Percentiles rank a stretch among this genome's conserved stretches.
These are phyloP conservation scores for Desmodesmus armatus DNA, from an alignment of 139 green algal genomes.

Conservation along the genomic window DNA sequence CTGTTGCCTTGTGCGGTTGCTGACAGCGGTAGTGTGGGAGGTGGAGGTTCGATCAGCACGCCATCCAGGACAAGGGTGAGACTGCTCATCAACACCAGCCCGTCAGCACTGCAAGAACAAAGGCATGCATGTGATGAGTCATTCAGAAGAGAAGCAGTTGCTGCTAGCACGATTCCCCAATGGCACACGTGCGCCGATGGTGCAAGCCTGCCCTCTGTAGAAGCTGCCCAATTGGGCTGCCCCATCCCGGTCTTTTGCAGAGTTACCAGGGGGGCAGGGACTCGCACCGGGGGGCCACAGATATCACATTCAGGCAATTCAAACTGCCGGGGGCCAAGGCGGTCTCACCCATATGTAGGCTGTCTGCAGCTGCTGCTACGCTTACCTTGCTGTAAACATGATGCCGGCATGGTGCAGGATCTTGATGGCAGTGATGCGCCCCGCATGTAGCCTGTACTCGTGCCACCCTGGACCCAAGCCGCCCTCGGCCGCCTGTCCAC, in stretches of 20 bases:
- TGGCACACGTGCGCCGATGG: too few species aligned
- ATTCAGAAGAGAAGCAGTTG: background rate
- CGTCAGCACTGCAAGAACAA: conserved; percentile 29
- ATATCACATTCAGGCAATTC: too few species aligned
- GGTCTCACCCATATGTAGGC: too few species aligned
- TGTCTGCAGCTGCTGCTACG: too few species aligned
- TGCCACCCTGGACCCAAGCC: background rate
- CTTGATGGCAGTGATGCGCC: conserved; percentile 23
- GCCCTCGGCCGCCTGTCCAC: too few species aligned
- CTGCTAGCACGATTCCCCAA: background rate
- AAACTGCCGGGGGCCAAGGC: too few species aligned
- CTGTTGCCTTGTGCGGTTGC: conserved; percentile 1
- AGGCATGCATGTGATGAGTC: too few species aligned
- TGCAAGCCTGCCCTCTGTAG: too few species aligned
- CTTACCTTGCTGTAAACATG: conserved; percentile 41
- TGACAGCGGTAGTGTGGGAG: background rate
- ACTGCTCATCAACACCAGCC: conserved; percentile 36
- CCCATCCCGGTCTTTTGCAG: too few species aligned
- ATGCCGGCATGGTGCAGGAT: conserved; percentile 32
- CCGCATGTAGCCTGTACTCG: conserved; percentile 26
- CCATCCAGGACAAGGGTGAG: conserved; percentile 30
- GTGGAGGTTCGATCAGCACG: background rate
- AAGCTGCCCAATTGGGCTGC: too few species aligned
- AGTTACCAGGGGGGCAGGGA: too few species aligned
- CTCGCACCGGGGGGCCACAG: too few species aligned